Conservation (phyloP, 768 basidiomycete species). For the Gymnopilus junonius region DNA sequence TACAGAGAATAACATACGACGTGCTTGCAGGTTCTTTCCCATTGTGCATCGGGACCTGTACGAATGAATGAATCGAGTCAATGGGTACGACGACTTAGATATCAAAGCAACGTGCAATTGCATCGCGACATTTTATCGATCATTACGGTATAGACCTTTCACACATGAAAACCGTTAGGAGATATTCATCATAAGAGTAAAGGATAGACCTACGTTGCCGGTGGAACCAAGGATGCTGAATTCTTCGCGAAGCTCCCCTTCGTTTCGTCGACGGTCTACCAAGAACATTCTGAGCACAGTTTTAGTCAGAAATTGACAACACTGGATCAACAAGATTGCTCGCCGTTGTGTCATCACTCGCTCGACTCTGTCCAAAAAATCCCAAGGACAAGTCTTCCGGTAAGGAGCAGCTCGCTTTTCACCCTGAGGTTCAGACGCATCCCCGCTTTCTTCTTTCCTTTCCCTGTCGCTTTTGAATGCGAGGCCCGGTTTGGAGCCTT, state of each 20-base stretch:
- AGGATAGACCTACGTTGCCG: constrained; percentile 61
- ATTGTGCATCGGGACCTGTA: constrained; percentile 76
- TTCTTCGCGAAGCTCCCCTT: constrained; percentile 56
- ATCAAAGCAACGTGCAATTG: constrained; percentile 49
- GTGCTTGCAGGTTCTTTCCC: constrained; percentile 83
- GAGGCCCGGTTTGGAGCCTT: neutral
- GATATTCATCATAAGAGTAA: neutral
- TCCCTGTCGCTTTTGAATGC: neutral
- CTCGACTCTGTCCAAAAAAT: neutral
- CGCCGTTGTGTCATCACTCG: neutral
- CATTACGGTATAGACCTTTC: constrained; percentile 69
- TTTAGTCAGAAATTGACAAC: neutral
- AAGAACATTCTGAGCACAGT: constrained; percentile 64
- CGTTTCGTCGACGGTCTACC: constrained; percentile 63
- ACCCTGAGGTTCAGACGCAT: neutral
- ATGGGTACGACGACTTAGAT: neutral
- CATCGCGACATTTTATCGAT: constrained; percentile 69
- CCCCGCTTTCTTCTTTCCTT: neutral
- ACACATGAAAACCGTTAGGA: neutral
- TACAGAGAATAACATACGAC: constrained; percentile 50
- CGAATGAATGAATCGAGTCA: neutral
- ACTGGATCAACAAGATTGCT: neutral
- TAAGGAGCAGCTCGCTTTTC: neutral
- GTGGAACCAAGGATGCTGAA: constrained; percentile 81
- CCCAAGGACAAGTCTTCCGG: neutral